Conservation (phyloP, 2,329 filamentous ascomycete species). For the Trichoderma koningii region DNA sequence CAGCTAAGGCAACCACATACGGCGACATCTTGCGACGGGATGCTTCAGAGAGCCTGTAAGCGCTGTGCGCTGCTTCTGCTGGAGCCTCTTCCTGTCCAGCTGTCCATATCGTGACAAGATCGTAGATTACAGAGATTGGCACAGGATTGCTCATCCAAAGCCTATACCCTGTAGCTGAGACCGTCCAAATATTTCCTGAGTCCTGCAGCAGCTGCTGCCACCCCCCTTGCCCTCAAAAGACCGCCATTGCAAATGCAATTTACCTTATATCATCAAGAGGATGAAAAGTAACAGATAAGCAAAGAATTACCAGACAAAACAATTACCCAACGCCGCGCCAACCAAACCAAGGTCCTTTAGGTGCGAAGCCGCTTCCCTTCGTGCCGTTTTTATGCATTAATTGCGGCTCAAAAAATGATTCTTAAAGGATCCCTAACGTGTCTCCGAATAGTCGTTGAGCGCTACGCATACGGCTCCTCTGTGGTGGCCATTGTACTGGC, state of each 20-base stretch:
- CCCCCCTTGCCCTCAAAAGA: background rate
- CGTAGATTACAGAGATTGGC: background rate
- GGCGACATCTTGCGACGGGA: slow-evolving; percentile 5
- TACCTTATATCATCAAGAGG: background rate
- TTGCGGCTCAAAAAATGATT: background rate
- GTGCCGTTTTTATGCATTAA: background rate
- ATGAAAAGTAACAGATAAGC: background rate
- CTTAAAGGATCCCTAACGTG: slow-evolving; percentile 39
- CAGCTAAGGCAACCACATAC: background rate
- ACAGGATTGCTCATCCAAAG: background rate
- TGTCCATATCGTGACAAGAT: background rate
- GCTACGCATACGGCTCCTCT: slow-evolving; percentile 90
- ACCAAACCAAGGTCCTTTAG: background rate
- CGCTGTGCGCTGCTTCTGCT: background rate
- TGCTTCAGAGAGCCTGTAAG: background rate
- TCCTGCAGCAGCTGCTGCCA: background rate
- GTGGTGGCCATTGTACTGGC: slow-evolving; percentile 94
- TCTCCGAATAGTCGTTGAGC: slow-evolving; percentile 79
- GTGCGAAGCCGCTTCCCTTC: background rate
- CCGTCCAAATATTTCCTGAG: background rate
- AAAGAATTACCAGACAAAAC: background rate
- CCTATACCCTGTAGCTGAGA: background rate
- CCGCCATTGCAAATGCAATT: background rate
- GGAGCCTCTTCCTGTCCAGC: background rate
- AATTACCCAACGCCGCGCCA: slow-evolving; percentile 8